Conservation (phyloP, 176 grass and related monocot species). For the Bothriochloa decipiens region DNA sequence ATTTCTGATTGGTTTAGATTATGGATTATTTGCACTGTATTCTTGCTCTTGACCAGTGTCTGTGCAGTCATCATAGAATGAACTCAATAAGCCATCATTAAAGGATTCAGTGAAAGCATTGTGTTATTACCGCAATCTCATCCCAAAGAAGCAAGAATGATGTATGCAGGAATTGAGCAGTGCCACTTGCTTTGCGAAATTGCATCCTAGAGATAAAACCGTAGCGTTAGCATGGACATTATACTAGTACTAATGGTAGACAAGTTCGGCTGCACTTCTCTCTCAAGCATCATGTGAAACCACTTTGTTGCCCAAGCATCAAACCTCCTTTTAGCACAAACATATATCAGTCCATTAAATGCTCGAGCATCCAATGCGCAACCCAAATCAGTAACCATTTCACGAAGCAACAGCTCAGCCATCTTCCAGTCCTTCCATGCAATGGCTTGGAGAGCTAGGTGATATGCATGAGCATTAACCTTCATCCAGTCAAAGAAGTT, state of each 20-base stretch:
- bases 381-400: slow-evolving; percentile 60
- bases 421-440: slow-evolving; percentile 79
- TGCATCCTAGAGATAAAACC: no score
- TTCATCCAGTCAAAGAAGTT: slow-evolving; percentile 91
- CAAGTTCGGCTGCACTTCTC: slow-evolving; percentile 62
- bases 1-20: no score
- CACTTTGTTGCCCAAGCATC: slow-evolving; percentile 81
- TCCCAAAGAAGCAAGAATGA: no score
- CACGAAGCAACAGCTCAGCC: slow-evolving; percentile 64
- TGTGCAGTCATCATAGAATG: no score
- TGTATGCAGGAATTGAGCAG: no score
- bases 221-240: no score
- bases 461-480: slow-evolving; percentile 64
- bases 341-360: slow-evolving; percentile 85
- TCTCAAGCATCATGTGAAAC: slow-evolving; percentile 73
- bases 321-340: slow-evolving; percentile 79
- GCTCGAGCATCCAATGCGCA: slow-evolving; percentile 66
- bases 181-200: no score
- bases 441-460: slow-evolving; percentile 68
- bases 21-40: no score
- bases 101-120: no score
- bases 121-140: no score
- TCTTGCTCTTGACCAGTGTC: no score
- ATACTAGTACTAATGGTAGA: slow-evolving; percentile 59
- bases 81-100: no score